Evolutionary conservation across 2,329 filamentous ascomycete species (phyloP), one percentile per base, ranked within the genome.

Genomic region (Talaromyces atroroseus): DNA sequence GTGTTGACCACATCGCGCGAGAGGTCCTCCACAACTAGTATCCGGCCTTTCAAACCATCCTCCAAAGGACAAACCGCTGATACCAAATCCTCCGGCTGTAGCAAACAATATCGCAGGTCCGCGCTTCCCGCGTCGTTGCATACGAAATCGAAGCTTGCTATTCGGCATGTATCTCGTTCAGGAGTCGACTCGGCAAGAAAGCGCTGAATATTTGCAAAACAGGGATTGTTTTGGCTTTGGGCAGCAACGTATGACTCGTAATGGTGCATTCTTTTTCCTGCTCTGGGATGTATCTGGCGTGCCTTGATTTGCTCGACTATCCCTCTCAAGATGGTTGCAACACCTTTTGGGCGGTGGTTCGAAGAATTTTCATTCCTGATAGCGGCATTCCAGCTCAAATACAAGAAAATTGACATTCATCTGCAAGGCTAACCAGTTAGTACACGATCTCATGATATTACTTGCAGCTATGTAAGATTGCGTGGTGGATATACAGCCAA

Each of bases 221-320:
- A 52, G n/a, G 50, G 50, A 34, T 52, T 52, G 20, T 52, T 45
- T 7, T 26, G 50, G 21, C 38, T 23, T 29, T 52, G 50, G 16
- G 50, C 50, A 40, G 38, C 50, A 32, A 52, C 40, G 21, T 52
- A 18, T 8, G 38, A 40, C 40, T 46, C 36, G 11, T 45, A 52
- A n/a, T 11, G 26, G 1, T 34, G 21, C 38, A 18, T 36, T 45
- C n/a, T 40, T 42, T 20, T 42, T 20, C n/a, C 34, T 52, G 50
- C 20, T 23, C 40, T 42, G 38, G 5, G 38, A 21, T 16, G 38
- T n/a, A 42, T 2, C 5, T 42, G 38, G 14, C 38, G n/a, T n/a
- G n/a, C n/a, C n/a, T 8, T 20, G n/a, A 42, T 42, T 42, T 42
- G n/a, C n/a, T 42, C n/a, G n/a, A 11, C 21, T 8, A 5, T 42